phyloP scores from a whole-genome alignment of 768 basidiomycete genomes.

The Amanita molliuscula region DNA sequence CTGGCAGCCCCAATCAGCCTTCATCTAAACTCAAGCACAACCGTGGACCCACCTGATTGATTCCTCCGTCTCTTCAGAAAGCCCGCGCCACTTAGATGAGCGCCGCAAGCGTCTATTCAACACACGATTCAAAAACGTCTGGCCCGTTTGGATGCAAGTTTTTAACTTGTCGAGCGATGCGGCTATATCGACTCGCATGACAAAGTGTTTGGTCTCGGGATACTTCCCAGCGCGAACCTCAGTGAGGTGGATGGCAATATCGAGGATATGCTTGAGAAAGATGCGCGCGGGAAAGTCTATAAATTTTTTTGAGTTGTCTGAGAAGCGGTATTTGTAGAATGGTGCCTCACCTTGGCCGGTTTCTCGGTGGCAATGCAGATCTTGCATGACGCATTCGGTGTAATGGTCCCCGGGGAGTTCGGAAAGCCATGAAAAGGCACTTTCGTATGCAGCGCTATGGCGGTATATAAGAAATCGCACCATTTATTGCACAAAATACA shows the following conservation, averaged over 20 bases:
- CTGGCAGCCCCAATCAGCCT: slow-evolving; percentile 2
- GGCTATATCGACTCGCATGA: slow-evolving; percentile 21
- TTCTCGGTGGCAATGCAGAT: slow-evolving; percentile 33
- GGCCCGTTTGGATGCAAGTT: slow-evolving; percentile 19
- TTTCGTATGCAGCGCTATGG: slow-evolving; percentile 30
- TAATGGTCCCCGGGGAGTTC: slow-evolving; percentile 17
- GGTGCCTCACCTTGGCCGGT: slow-evolving; percentile 31
- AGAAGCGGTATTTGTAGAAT: slow-evolving; percentile 1
- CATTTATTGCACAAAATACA: background rate
- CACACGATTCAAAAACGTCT: slow-evolving; percentile 25
- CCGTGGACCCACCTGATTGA: slow-evolving; percentile 25
- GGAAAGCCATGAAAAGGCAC: slow-evolving; percentile 29
- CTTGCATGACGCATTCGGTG: slow-evolving; percentile 22
- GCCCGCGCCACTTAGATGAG: slow-evolving; percentile 35
- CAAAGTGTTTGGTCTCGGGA: slow-evolving; percentile 12
- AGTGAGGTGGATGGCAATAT: slow-evolving; percentile 8
- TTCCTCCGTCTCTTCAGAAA: slow-evolving; percentile 28
- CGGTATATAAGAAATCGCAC: background rate
- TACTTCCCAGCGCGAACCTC: slow-evolving; percentile 9
- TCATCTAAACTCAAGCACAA: background rate
- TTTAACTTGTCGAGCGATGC: slow-evolving; percentile 23
- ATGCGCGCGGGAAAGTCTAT: slow-evolving; percentile 12
- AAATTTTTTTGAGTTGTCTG: slow-evolving; percentile 25
- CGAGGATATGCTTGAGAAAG: slow-evolving; percentile 7
- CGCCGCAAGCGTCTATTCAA: slow-evolving; percentile 32